Evolutionary conservation across 2,329 filamentous ascomycete genomes (phyloP), one percentile per base, ranked within the genome.

Genomic region (Simplicillium sp.): DNA sequence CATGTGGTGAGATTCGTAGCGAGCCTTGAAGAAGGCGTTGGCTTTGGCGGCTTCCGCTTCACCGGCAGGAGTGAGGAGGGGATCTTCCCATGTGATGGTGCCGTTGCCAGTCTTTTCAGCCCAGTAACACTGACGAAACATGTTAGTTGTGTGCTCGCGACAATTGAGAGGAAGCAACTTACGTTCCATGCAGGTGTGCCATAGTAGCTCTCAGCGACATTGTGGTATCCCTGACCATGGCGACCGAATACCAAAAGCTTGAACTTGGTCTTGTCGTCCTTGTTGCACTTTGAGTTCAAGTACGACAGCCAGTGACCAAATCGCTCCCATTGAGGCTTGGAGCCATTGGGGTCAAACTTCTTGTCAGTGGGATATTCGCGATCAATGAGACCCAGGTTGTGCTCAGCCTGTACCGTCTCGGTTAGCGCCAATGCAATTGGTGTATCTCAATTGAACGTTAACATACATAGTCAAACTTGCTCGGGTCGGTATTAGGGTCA

Each of bases 161-260:
- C 33, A 20, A 38, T 29, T 17, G n/a, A 14, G 7, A 7, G 12
- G 11, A 4, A 2, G 11, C 17, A 13, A 62, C 73, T 50, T 56
- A 75, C 75, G 54, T 85, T 80, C 82, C 81, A 85, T 3, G 75
- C 76, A 2, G 76, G 71, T 0, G 80, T 84, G 36, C 80, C 80
- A 49, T 82, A 85, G 55, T 68, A 81, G 20, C 66, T 64, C 58
- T 84, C 77, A 12, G 80, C 81, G 7, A 68, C 68, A 47, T 79
- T 80, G 47, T 79, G 74, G 49, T 64, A 76, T 11, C 82, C 82
- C 58, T 87, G 73, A 16, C 82, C 83, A 53, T 87, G 83, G 32
- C 83, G 75, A 3, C 75, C 81, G 56, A 84, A 67, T 57, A 80
- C 80, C 25, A 87, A 54, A 9, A 87, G 66, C 51, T 82, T 81